Percentiles rank a stretch among this genome's conserved stretches.
Conservation (phyloP, 2,329 filamentous ascomycete genomes). For the Apiospora malaysiana region DNA sequence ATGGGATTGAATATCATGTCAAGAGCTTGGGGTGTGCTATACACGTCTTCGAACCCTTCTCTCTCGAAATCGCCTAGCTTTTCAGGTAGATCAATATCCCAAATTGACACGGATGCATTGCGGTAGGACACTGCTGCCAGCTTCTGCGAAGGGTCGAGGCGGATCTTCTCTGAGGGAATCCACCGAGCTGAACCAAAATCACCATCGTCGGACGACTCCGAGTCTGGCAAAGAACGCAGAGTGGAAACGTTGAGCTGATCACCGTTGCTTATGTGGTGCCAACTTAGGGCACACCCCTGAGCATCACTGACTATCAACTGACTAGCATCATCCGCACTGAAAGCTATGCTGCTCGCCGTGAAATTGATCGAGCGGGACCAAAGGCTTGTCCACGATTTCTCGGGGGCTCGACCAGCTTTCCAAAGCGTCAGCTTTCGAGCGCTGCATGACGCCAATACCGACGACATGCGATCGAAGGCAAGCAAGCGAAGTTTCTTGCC, state of each 20-base stretch:
- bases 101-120: neutral
- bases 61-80: neutral
- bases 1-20: constrained; percentile 16
- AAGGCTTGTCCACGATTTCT: neutral
- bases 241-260: neutral
- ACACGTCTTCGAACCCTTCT: neutral
- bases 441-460: neutral
- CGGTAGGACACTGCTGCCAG: constrained; percentile 8
- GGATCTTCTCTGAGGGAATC: neutral
- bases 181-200: neutral
- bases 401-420: neutral
- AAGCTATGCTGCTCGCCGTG: neutral
- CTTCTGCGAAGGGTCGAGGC: neutral
- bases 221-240: neutral
- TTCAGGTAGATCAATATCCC: neutral
- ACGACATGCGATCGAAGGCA: neutral
- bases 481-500: neutral
- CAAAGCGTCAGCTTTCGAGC: neutral
- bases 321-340: neutral
- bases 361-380: neutral
- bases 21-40: neutral
- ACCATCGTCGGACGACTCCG: neutral
- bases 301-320: neutral
- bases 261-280: neutral
- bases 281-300: neutral